Evolutionary conservation across 495 filamentous ascomycete genomes (phyloP), one percentile per base, ranked within the genome.

Genomic region (Sordaria brevicollis): DNA sequence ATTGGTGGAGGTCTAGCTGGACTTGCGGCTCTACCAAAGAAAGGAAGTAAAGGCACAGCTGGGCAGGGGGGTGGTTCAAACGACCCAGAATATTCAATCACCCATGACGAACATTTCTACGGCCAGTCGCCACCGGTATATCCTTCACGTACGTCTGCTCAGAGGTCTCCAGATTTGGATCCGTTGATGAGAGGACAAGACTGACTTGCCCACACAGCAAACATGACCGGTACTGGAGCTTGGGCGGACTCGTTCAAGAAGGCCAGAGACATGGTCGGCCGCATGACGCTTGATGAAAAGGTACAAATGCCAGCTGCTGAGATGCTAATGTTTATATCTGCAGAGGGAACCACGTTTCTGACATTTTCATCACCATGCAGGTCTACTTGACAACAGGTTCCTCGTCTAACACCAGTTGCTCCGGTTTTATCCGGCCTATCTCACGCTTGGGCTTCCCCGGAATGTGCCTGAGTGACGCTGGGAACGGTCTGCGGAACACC

Each of bases 381-480:
- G 82, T 85, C 54, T 83, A 81, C 66, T 78, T 89, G 67, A 89
- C 87, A 0, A 83, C 81, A 2, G 88, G 87, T 5, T 72, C 78
- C 8, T 25, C 9, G 17, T 75, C 70, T 6, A 81, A 79, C 17
- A 88, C 81, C 9, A 71, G 79, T 54, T 91, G 89, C 72, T 79
- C 82, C 25, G 88, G 89, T 4, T 83, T 79, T 21, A 83, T 85
- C 49, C 79, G 77, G 1, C 71, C 81, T 8, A 81, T 90, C n/a
- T 79, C 81, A 9, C 82, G 88, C 1, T 78, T 91, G 21, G 82
- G 82, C 1, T 91, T 88, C 70, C 81, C 86, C 0, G 90, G 90
- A 8, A 75, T 91, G 41, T 91, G 89, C 73, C 80, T 92, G 0
- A 79, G 81, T 19, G 89, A 92, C 76, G 88, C 87, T 3, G 87